Evolutionary conservation across 1,284 basidiomycete species (phyloP), one percentile per base, ranked within the genome.

Genomic region (Ustilago loliicola): DNA sequence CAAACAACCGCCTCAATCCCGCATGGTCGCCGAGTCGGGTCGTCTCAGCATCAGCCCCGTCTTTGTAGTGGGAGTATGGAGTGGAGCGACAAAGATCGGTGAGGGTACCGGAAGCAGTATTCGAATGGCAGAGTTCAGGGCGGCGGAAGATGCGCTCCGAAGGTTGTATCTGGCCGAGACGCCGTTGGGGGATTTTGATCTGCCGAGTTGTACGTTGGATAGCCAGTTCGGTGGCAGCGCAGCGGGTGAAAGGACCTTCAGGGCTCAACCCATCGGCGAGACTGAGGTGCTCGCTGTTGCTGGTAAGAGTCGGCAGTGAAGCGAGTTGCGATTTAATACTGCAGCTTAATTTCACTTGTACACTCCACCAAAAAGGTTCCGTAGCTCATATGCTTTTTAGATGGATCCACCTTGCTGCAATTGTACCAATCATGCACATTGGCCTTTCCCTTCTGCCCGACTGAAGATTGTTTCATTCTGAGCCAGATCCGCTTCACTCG

Each of bases 81-180:
- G 93, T n/a, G 90, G 90, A 23, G 92, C 93, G 76, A 80, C 88
- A 30, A 92, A 98, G 88, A 90, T 99, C 2, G 95, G 96, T 15
- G 96, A 99, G 88, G 96, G 95, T 9, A 95, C 95, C 84, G 97
- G 97, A 54, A 93, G 91, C 80, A 95, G 93, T 19, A 88, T 98
- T 66, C 91, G 91, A 85, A 99, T 99, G 96, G 96, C 95, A 19
- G 94, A 98, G 87, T 97, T 91, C 88, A 89, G 97, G 45, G 93
- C 94, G 23, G 93, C 94, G 4, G 93, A 95, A 86, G 93, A 95
- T 84, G 90, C 94, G 0, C 88, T 95, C 30, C 91, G 92, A 72
- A 90, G 93, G 38, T 88, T 95, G 30, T 95, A 94, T 87, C 89
- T 95, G 23, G 71, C 81, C 11, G 78, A 83, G 40, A 69, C 74